Base-by-base conservation (phyloP, 495 filamentous ascomycete species). In the Neurospora sp. region DNA sequence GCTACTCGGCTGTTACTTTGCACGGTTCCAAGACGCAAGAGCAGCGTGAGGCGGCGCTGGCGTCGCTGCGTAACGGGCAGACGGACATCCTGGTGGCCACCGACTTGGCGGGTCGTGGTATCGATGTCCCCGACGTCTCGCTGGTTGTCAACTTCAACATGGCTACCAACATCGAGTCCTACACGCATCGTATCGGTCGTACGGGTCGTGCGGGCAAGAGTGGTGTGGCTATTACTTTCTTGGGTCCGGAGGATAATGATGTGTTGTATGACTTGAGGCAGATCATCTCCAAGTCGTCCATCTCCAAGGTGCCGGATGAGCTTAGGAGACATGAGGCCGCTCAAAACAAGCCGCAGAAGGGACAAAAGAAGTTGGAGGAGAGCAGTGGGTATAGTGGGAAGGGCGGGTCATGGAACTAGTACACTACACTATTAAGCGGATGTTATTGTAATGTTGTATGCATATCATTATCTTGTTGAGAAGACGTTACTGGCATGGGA, bases 121-220 rank as follows among this genome's bases (percentile, higher is more conserved):
- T 99, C 79, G 96, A 99, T 85, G 94, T 99, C 1, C 91, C 91
- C 0, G 96, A 98, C 79, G 96, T 99, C 38, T 92, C 89, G 72
- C 85, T 99, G 73, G 96, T 99, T 38, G 86, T 98, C 77, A 99
- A 99, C 85, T 99, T 99, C 87, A 98, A 98, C 86, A 98, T 99
- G 96, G 92, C 96, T 10, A 90, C 84, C 27, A 92, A 86, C 75
- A 99, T 99, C 77, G 96, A 99, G 82, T 91, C 90, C 77, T 99
- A 99, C 80, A 98, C 95, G 14, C 96, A 99, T 87, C 91, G 96
- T 87, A 94, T 99, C 77, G 96, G 96, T 82, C 91, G 96, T 85
- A 99, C 96, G 11, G 96, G 96, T 87, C 90, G 96, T 91, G 96
- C 96, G 38, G 96, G 96, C 40, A 98, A 98, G 88, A 96, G 90